Percentiles rank a stretch among this genome's conserved stretches.
phyloP scores from a whole-genome alignment of 495 filamentous ascomycete genomes.

The Mycothermus thermophilus region DNA sequence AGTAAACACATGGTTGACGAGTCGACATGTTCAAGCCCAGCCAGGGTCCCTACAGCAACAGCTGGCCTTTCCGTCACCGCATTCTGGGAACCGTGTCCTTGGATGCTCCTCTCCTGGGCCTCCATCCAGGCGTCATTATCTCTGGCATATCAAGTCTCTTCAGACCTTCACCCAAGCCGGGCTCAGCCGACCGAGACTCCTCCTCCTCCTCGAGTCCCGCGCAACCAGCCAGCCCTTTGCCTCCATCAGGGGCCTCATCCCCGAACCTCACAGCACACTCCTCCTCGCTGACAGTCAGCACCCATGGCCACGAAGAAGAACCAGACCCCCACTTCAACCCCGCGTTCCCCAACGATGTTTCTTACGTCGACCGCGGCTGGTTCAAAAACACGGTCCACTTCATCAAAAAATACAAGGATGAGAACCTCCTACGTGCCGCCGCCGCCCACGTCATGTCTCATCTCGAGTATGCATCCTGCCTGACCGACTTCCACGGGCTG shows the following conservation, averaged over 20 bases:
- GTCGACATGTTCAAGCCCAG: slow-evolving; percentile 10
- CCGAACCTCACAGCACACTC: slow-evolving; percentile 7
- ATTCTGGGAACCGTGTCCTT: slow-evolving; percentile 75
- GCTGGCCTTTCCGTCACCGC: slow-evolving; percentile 47
- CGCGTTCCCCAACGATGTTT: slow-evolving; percentile 56
- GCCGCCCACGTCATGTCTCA: slow-evolving; percentile 64
- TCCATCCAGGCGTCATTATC: slow-evolving; percentile 76
- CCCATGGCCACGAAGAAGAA: not conserved
- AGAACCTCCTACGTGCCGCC: slow-evolving; percentile 53
- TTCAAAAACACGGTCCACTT: slow-evolving; percentile 61
- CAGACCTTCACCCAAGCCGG: slow-evolving; percentile 36
- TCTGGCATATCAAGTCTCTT: slow-evolving; percentile 70
- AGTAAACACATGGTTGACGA: too few species aligned
- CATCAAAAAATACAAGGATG: slow-evolving; percentile 56
- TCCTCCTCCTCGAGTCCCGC: too few species aligned
- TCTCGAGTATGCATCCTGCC: slow-evolving; percentile 64
- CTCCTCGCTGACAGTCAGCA: slow-evolving; percentile 9
- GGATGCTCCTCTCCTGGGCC: slow-evolving; percentile 75
- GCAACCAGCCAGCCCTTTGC: too few species aligned
- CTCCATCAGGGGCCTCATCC: slow-evolving; percentile 16
- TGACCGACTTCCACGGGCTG: slow-evolving; percentile 62
- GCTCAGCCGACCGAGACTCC: slow-evolving; percentile 8
- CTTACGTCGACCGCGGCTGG: slow-evolving; percentile 47
- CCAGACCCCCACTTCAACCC: slow-evolving; percentile 58
- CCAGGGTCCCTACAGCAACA: slow-evolving; percentile 1